phyloP scores from a whole-genome alignment of 1,139 yeast species.

The Candida sp. region DNA sequence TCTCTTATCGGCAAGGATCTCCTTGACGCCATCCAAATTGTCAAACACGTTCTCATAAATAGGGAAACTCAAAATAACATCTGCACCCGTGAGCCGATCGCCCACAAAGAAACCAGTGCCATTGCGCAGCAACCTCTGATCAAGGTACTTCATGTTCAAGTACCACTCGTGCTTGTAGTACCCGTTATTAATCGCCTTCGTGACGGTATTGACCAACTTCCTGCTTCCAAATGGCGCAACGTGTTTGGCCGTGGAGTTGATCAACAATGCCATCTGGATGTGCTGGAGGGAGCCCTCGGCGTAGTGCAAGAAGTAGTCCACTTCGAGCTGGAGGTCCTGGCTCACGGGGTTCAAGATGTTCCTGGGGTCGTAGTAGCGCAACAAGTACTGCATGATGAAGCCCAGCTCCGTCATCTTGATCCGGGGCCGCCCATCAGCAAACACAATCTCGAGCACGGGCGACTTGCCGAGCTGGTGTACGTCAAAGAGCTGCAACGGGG shows the following conservation, averaged over 20 bases:
- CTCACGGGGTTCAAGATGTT: constrained; percentile 33
- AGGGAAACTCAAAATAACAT: constrained; percentile 52
- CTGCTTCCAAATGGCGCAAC: constrained; percentile 53
- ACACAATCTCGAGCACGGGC: constrained; percentile 53
- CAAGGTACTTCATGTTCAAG: constrained; percentile 44
- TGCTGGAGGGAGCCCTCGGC: not conserved
- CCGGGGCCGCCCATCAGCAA: constrained; percentile 44
- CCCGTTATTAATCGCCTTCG: constrained; percentile 46
- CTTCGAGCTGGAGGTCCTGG: constrained; percentile 34
- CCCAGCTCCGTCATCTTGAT: constrained; percentile 51
- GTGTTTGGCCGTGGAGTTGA: constrained; percentile 40
- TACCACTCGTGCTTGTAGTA: constrained; percentile 25
- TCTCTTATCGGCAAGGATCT: constrained; percentile 36
- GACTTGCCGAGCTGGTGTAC: constrained; percentile 63
- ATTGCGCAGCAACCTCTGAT: constrained; percentile 37
- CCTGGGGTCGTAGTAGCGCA: constrained; percentile 42
- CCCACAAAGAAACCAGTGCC: constrained; percentile 59
- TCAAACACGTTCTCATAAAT: constrained; percentile 24
- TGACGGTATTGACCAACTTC: constrained; percentile 39
- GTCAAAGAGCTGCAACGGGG: constrained; percentile 47
- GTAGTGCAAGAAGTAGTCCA: not conserved
- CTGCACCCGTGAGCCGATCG: constrained; percentile 60
- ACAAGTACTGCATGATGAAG: constrained; percentile 47
- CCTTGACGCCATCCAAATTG: constrained; percentile 39
- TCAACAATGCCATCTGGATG: constrained; percentile 35